Percentiles rank a stretch among this genome's conserved stretches.
Conservation (phyloP, 163 green algal species). For the Scenedesmus sp. region DNA sequence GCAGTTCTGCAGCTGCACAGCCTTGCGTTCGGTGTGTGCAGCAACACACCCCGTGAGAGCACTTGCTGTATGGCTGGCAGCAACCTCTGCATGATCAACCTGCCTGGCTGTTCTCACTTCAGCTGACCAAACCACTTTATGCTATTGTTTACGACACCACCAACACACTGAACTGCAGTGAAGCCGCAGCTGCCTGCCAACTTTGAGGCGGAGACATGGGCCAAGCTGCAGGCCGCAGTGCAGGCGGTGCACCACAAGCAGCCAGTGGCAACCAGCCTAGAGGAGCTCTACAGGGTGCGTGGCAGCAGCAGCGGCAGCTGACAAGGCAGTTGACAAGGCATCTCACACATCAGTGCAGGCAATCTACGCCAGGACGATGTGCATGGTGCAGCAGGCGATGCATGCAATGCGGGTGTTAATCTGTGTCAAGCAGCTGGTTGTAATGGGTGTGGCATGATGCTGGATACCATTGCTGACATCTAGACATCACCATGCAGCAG, state of each 20-base stretch:
- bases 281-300: conserved; percentile 94
- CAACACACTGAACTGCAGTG: conserved; percentile 56
- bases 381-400: no score
- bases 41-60: not conserved
- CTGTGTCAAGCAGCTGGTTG: no score
- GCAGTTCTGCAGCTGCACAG: not conserved
- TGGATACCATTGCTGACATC: no score
- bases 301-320: not conserved
- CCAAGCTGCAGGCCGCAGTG: conserved; percentile 87
- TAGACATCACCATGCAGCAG: no score
- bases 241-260: conserved; percentile 89
- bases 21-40: not conserved
- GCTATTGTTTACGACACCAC: not conserved
- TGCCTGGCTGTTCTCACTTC: not conserved
- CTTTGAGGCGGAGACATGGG: conserved; percentile 92
- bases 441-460: no score
- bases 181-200: conserved; percentile 89
- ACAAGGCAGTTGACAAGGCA: not conserved
- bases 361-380: not conserved
- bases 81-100: not conserved
- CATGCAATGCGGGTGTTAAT: no score
- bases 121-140: not conserved
- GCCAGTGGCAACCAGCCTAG: conserved; percentile 83
- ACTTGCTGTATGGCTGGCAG: not conserved
- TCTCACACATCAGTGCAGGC: not conserved